Evolutionary conservation across 164 flowering plant species (phyloP).

Genomic region (Magnolia kwangsiensis): DNA sequence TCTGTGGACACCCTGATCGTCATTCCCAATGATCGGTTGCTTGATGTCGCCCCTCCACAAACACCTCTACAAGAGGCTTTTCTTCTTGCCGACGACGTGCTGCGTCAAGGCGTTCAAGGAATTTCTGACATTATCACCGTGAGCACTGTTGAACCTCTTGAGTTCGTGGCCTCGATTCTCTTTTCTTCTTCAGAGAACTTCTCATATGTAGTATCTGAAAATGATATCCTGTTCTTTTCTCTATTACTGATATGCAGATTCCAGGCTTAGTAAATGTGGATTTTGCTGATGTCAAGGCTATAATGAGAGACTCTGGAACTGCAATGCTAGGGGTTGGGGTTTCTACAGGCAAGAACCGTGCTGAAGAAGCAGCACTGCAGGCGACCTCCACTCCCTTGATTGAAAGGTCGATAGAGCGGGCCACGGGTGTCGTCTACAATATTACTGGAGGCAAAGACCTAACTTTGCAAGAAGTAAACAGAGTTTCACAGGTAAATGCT

Average conservation of each 20-base stretch:
- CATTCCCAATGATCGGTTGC: constrained; percentile 32
- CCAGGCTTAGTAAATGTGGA: constrained; percentile 99
- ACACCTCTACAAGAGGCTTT: constrained; percentile 32
- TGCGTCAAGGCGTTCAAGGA: constrained; percentile 29
- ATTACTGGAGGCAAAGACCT: constrained; percentile 98
- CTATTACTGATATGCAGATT: constrained; percentile 48
- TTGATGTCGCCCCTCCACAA: constrained; percentile 20
- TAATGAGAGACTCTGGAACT: constrained; percentile 98
- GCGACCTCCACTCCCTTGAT: constrained; percentile 92
- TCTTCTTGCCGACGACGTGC: constrained; percentile 29
- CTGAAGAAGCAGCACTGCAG: constrained; percentile 98
- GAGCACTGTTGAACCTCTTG: constrained; percentile 1
- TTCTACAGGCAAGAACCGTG: constrained; percentile 96
- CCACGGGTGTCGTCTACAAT: constrained; percentile 94
- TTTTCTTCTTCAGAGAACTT: background rate
- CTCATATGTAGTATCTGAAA: background rate
- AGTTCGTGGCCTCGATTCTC: background rate
- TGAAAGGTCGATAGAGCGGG: constrained; percentile 89
- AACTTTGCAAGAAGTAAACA: constrained; percentile 95
- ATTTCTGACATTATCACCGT: constrained; percentile 28
- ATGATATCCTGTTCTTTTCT: background rate
- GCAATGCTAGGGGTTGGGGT: constrained; percentile 99
- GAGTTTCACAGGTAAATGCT: constrained; percentile 82
- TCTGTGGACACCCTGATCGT: constrained; percentile 27
- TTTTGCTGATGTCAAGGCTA: constrained; percentile 98